Base-by-base conservation (phyloP, 1,139 yeast species). In the Nakaseomyces sp. region DNA sequence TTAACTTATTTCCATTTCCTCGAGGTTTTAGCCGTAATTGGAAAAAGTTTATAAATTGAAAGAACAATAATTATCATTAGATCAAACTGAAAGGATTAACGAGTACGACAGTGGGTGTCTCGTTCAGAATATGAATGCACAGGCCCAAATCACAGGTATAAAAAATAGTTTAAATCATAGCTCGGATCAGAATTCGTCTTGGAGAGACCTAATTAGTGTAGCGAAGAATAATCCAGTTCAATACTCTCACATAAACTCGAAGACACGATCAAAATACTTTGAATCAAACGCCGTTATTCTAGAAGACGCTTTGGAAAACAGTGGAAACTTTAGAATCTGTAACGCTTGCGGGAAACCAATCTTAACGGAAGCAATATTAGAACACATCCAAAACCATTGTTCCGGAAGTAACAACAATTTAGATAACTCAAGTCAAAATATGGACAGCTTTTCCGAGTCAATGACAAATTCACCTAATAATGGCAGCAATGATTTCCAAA, bases 321-420 rank as follows among this genome's bases (percentile, higher is more conserved):
- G 68, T 18, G 56, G 77, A 20, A 70, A 72, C 43, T 83, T 78
- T 56, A 72, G 82, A 52, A 72, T 81, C 54, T 83, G 93, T 60
- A 78, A 76, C 46, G 66, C 69, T 47, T 83, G 93, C 58, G 71
- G 73, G 40, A 70, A 81, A 47, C 91, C 91, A 1, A 70, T 83
- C 6, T 47, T 53, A 22, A 42, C 53, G 20, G 48, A 51, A 8
- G 51, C 52, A 2, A 45, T 61, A 10, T 43, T 56, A 25, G 61
- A 56, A 70, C 79, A 45, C 68, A 66, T 58, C 68, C 76, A 38
- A 69, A 74, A 24, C 19, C 47, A 55, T 40, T 61, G 64, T 46
- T 46, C 45, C 28, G 18, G 28, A 3, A 49, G 42, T 5, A 47
- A 42, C 37, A 47, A 42, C 17, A 46, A 86, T 58, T 66, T 41